Conservation (phyloP, 2,329 filamentous ascomycete species). For the Trichoderma harzianum region DNA sequence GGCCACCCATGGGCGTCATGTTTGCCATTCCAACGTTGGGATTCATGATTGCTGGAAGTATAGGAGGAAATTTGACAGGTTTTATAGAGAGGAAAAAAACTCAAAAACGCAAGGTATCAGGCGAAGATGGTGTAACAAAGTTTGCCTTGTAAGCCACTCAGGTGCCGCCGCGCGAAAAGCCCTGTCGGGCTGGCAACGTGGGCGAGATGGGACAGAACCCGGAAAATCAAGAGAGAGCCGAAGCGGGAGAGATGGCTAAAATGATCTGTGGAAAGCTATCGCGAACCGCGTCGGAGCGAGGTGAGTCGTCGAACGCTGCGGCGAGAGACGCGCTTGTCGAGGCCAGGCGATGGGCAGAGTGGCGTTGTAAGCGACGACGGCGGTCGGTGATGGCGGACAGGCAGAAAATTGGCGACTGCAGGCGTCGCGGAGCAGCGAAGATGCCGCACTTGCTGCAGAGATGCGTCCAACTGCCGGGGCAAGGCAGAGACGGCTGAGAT, state of each 20-base stretch:
- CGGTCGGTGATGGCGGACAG: conserved; percentile 4
- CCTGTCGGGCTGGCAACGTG: conserved; percentile 33
- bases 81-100: neutral
- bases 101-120: conserved; percentile 14
- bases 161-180: conserved; percentile 34
- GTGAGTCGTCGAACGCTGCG: neutral
- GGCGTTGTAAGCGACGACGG: conserved; percentile 13
- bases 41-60: conserved; percentile 59
- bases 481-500: conserved; percentile 1
- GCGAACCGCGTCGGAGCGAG: conserved; percentile 12
- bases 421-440: conserved; percentile 14
- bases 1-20: conserved; percentile 67
- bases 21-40: conserved; percentile 62
- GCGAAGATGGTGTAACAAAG: conserved; percentile 17
- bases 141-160: conserved; percentile 31
- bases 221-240: neutral
- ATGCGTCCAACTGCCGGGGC: neutral
- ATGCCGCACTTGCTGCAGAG: neutral
- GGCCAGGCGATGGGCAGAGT: neutral
- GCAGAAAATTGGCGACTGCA: neutral
- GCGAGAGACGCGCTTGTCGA: conserved; percentile 15
- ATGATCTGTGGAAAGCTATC: neutral
- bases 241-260: neutral
- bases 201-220: conserved; percentile 29
- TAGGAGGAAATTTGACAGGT: neutral